These are phyloP conservation scores for Leishmania tropica DNA, from an alignment of 208 protist species.

Conservation along the genomic window DNA sequence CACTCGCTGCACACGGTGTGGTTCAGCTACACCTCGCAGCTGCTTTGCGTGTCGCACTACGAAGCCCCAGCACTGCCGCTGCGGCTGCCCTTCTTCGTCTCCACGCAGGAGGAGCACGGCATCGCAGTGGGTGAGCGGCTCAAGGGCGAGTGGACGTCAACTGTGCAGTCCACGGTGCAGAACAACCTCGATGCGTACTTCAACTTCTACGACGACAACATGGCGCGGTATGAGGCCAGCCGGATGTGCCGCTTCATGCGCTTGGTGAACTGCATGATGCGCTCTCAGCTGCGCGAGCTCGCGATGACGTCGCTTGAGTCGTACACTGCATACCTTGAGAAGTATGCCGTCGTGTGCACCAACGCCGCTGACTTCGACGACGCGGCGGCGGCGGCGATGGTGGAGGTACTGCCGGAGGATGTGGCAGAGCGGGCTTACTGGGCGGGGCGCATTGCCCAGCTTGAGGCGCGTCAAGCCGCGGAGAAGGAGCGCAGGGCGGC, in stretches of 20 bases:
- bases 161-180: constrained; percentile 91
- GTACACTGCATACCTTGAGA: constrained; percentile 78
- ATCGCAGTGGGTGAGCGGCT: constrained; percentile 76
- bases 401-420: constrained; percentile 73
- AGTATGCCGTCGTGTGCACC: constrained; percentile 41
- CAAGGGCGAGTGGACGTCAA: constrained; percentile 91
- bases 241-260: constrained; percentile 92
- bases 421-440: constrained; percentile 69
- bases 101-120: constrained; percentile 65
- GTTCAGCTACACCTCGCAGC: constrained; percentile 54
- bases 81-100: constrained; percentile 71
- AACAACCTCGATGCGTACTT: constrained; percentile 94
- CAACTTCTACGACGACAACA: constrained; percentile 95
- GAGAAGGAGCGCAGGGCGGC: constrained; percentile 14
- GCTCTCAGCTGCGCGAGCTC: constrained; percentile 82
- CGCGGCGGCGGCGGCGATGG: constrained; percentile 4
- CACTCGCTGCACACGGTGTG: constrained; percentile 82
- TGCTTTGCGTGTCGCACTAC: constrained; percentile 73
- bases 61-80: constrained; percentile 54
- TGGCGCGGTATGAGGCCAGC: constrained; percentile 77
- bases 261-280: constrained; percentile 93
- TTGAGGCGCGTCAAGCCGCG: constrained; percentile 20
- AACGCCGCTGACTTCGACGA: constrained; percentile 7
- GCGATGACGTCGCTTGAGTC: constrained; percentile 72
- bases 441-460: constrained; percentile 40